Conservation (phyloP, 2,329 filamentous ascomycete species). For the Aspergillus sp. region DNA sequence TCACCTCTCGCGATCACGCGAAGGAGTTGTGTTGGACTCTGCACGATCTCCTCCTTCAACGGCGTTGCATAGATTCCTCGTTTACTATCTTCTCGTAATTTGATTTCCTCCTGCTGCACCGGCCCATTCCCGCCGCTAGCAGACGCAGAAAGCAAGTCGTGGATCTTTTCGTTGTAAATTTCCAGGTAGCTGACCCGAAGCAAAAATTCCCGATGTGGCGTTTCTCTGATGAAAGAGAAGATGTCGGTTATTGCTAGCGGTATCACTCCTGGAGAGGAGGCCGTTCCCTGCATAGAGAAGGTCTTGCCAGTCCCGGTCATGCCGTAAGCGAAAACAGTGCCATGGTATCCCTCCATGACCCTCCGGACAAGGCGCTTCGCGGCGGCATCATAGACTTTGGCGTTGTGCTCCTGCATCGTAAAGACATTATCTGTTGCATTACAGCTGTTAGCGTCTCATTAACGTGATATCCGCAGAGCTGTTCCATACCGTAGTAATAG, state of each 20-base stretch:
- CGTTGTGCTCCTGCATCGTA: slow-evolving; percentile 84
- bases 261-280: slow-evolving; percentile 89
- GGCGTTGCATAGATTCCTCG: slow-evolving; percentile 93
- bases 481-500: slow-evolving; percentile 70
- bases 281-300: slow-evolving; percentile 98
- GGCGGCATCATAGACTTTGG: slow-evolving; percentile 84
- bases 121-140: slow-evolving; percentile 46
- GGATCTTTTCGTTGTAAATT: slow-evolving; percentile 97
- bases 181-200: slow-evolving; percentile 95
- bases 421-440: slow-evolving; percentile 77
- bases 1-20: slow-evolving; percentile 93
- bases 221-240: slow-evolving; percentile 97
- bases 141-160: slow-evolving; percentile 77
- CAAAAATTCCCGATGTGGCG: slow-evolving; percentile 85
- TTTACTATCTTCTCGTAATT: slow-evolving; percentile 91
- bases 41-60: slow-evolving; percentile 95
- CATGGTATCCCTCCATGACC: slow-evolving; percentile 98
- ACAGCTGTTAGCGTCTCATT: slow-evolving; percentile 8
- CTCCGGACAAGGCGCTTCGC: slow-evolving; percentile 89
- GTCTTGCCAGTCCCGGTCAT: slow-evolving; percentile 99
- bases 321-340: slow-evolving; percentile 95
- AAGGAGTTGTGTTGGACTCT: slow-evolving; percentile 89
- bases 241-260: slow-evolving; percentile 97
- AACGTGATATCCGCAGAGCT: neutral
- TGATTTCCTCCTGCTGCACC: slow-evolving; percentile 79